These are phyloP conservation scores for Candida ortonii DNA, from an alignment of 805 yeast genomes.

Conservation along the genomic window DNA sequence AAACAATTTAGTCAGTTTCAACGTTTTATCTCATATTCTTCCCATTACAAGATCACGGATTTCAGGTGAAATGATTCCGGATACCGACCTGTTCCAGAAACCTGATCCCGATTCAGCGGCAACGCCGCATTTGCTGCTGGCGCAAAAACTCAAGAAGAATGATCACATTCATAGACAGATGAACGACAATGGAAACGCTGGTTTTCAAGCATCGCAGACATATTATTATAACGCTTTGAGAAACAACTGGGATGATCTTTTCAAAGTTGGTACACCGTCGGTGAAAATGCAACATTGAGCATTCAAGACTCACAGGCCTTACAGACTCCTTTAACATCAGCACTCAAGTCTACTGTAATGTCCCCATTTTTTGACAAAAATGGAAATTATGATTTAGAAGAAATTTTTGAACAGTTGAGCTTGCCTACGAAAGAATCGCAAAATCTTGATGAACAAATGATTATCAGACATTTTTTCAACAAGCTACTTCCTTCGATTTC, in stretches of 20 bases:
- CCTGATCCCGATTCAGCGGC: conserved; percentile 15
- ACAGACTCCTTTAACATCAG: not conserved
- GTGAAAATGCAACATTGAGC: too few relatives aligned
- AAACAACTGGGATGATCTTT: conserved; percentile 3
- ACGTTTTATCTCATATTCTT: too few relatives aligned
- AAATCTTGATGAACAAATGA: conserved; percentile 8
- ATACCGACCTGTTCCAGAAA: conserved; percentile 21
- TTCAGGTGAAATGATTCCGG: conserved; percentile 16
- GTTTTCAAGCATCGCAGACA: conserved; percentile 1
- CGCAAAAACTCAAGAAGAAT: conserved; percentile 7
- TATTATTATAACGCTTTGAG: conserved; percentile 7
- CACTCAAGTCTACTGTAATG: not conserved
- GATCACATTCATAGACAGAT: too few relatives aligned
- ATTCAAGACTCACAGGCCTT: too few relatives aligned
- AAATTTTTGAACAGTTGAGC: conserved; percentile 5
- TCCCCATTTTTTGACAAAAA: conserved; percentile 4
- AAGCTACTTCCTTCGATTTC: conserved; percentile 40
- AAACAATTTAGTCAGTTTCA: too few relatives aligned
- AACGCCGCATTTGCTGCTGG: conserved; percentile 20
- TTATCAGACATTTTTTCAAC: conserved; percentile 34
- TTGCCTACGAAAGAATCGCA: conserved; percentile 4
- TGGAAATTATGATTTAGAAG: conserved; percentile 9
- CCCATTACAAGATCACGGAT: too few relatives aligned
- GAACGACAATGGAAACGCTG: not conserved
- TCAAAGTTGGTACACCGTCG: too few relatives aligned